Base-by-base conservation (phyloP, 352 stramenopile genomes). In the Peronospora belbahrii region DNA sequence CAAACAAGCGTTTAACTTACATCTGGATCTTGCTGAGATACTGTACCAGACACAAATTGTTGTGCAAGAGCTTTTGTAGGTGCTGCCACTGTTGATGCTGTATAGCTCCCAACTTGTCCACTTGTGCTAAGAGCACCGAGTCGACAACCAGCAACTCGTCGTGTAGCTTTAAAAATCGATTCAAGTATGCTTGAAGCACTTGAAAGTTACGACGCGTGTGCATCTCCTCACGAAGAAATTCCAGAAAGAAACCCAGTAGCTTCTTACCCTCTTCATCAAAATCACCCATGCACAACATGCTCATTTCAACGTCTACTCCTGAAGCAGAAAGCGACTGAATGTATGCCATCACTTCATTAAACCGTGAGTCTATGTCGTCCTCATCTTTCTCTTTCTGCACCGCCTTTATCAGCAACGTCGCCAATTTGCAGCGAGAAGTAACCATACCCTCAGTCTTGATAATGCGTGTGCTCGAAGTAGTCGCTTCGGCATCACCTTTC, bases 21-120 rank as follows among this genome's bases (percentile, higher is more conserved):
- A 89, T 89, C 59, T 92, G 80, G 42, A 92, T 88, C 64, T 88
- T 88, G 72, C 72, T 88, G 38, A 92, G 75, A 57, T 92, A 87
- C 55, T 89, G 75, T 54, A 88, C 81, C 28, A 92, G 63, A 65
- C 81, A 92, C 44, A 92, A 65, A 59, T 88, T 89, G 63, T 92
- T 83, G 56, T 89, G 76, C 38, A 92, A 53, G 32, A 89, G 52
- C 51, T 88, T 66, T 61, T 92, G 78, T 32, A 93, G 25, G 48
- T 87, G 77, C 32, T 85, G 66, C 81, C 81, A 93, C 52, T 85
- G 78, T 33, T 70, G 56, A 48, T 88, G 72, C 59, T 93, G 81
- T 36, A 80, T 50, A 7, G 36, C 44, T 31, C 74, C 71, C 6
- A 93, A 49, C 22, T 65, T 54, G 20, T 84, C 66, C 19, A 86